Percentiles rank a stretch among this genome's conserved stretches.
Evolutionary conservation across 805 yeast species (phyloP).

Genomic region (Saturnispora kantuleensis): DNA sequence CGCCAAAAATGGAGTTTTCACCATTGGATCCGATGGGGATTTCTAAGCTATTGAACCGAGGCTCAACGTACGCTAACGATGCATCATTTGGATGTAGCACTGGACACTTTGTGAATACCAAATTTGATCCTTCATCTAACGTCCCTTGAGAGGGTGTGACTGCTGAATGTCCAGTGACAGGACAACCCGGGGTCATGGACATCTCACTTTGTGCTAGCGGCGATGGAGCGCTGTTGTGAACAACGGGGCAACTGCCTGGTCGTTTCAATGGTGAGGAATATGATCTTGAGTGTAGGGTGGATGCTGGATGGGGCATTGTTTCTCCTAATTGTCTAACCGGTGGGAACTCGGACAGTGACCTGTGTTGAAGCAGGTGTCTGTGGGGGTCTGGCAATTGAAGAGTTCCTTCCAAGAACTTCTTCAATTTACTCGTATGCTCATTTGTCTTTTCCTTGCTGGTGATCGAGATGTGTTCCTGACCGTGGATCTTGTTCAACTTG

Average conservation of each 20-base stretch:
- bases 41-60: neutral
- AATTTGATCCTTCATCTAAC: slow-evolving; percentile 2
- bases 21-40: slow-evolving; percentile 2
- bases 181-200: neutral
- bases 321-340: neutral
- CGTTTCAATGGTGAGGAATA: neutral
- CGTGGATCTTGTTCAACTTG: slow-evolving; percentile 19
- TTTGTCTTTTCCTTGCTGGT: slow-evolving; percentile 19
- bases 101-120: slow-evolving; percentile 21
- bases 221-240: neutral
- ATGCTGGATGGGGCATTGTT: neutral
- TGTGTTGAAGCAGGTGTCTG: neutral
- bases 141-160: too few relatives aligned
- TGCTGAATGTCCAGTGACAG: neutral
- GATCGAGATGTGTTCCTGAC: slow-evolving; percentile 11
- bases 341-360: neutral
- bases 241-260: slow-evolving; percentile 2
- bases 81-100: slow-evolving; percentile 20
- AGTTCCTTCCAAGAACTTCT: slow-evolving; percentile 25
- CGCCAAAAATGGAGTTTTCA: slow-evolving; percentile 1
- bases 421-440: slow-evolving; percentile 26
- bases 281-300: neutral
- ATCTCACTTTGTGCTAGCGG: neutral
- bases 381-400: slow-evolving; percentile 8
- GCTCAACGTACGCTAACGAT: slow-evolving; percentile 1